Evolutionary conservation across 1,284 basidiomycete species (phyloP).

Genomic region (Phylloporus gajari): DNA sequence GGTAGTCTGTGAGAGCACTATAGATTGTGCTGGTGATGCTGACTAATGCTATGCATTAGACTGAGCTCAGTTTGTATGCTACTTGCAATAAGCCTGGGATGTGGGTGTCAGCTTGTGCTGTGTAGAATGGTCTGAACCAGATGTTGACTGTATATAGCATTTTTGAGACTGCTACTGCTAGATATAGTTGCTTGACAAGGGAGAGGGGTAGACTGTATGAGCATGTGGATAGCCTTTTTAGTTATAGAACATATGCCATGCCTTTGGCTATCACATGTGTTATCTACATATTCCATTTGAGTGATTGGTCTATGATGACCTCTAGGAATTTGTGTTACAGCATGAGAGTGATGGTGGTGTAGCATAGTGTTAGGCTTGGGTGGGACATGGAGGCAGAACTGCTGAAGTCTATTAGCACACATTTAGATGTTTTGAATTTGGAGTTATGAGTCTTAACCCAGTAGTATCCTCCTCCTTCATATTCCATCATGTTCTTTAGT

Average conservation of each 20-base stretch:
- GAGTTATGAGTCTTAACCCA: background rate
- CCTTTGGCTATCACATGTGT: too few relatives aligned
- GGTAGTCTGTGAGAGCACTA: constrained; percentile 1
- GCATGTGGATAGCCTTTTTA: too few relatives aligned
- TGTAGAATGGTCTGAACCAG: constrained; percentile 32
- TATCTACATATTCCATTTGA: too few relatives aligned
- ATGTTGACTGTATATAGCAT: constrained; percentile 45
- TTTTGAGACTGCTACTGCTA: constrained; percentile 32
- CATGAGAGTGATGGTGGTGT: too few relatives aligned
- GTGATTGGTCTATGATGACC: too few relatives aligned
- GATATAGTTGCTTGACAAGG: constrained; percentile 29
- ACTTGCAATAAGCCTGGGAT: background rate
- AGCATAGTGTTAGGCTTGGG: too few relatives aligned
- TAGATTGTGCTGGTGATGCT: background rate
- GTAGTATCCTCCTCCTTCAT: background rate
- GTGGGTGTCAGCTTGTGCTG: background rate
- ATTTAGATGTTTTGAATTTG: background rate
- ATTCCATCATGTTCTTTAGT: background rate
- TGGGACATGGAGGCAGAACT: too few relatives aligned
- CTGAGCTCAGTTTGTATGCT: constrained; percentile 20
- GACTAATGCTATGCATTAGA: constrained; percentile 40
- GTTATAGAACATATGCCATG: too few relatives aligned
- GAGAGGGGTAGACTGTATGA: too few relatives aligned
- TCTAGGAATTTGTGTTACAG: too few relatives aligned
- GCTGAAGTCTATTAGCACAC: background rate